Conservation (phyloP, 257 asterid species). For the Solanum rostratum region DNA sequence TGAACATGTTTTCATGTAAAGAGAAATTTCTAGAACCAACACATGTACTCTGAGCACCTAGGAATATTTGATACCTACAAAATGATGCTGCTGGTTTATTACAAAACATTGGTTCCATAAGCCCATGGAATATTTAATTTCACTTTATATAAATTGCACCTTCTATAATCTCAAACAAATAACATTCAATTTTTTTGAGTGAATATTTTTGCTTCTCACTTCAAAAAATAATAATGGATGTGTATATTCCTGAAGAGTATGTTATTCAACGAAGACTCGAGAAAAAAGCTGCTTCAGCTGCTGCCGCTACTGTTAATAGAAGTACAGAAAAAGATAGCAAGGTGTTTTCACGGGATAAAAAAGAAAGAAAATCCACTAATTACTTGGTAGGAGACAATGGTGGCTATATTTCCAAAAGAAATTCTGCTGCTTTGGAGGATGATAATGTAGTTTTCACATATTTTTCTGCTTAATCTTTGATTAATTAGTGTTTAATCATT, state of each 20-base stretch:
- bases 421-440: not conserved
- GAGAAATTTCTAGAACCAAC: not conserved
- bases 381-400: not conserved
- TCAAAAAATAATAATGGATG: constrained; percentile 15
- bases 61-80: not conserved
- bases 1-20: not conserved
- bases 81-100: not conserved
- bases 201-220: not conserved
- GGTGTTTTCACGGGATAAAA: not conserved
- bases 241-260: constrained; percentile 37
- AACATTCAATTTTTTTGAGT: not conserved
- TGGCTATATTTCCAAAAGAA: not conserved
- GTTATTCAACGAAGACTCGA: constrained; percentile 22
- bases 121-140: not conserved
- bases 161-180: not conserved
- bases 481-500: not conserved
- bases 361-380: not conserved
- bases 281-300: constrained; percentile 2
- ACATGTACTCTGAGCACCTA: not conserved
- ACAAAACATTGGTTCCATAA: not conserved
- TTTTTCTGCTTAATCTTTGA: constrained; percentile 21
- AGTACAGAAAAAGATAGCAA: not conserved
- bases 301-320: not conserved
- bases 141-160: not conserved
- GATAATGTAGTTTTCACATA: constrained; percentile 6